Evolutionary conservation across 805 yeast genomes (phyloP), one percentile per base, ranked within the genome.

Genomic region (Lipomyces yamanashiensis): DNA sequence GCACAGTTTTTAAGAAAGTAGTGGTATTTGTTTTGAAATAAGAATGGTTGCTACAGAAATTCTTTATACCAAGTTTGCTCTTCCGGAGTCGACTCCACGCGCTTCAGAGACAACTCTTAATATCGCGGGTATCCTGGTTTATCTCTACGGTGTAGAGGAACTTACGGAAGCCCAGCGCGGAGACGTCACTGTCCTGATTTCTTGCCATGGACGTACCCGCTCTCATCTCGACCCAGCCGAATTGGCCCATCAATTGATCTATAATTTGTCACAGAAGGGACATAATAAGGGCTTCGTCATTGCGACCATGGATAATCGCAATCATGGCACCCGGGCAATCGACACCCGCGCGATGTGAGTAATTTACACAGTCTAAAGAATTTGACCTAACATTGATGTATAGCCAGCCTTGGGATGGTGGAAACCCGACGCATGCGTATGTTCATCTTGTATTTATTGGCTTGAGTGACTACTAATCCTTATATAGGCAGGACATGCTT

Each of bases 281-380:
- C 61, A 19, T 71, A 39, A 12, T 28, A 50, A 58, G 23, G 69
- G 73, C 2, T 67, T 82, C 59, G 76, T 85, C 41, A 81, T 81
- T 51, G 82, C 83, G 10, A 76, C 84, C 0, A 82, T 82, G 66
- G 89, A 85, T 69, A 71, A 75, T 63, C 77, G 86, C 40, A 85
- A 85, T 71, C 89, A 85, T 69, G 88, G 89, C 2, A 74, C 74
- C 23, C 75, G 89, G 41, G 57, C 69, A 9, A 72, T 82, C 21
- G 34, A 55, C 37, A 21, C 37, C 23, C 43, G 17, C 12, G 13
- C 49, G 1, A 45, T 43, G 58, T 52, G 19, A 34, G 33, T 12
- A n/a, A 44, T 34, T 37, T 19, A 19, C 21, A 28, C 2, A 28
- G 28, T 3, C 5, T 28, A 5, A 28, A 28, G 28, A 28, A 28